Evolutionary conservation across 768 basidiomycete species (phyloP).

Genomic region (Termitomyces sp.): DNA sequence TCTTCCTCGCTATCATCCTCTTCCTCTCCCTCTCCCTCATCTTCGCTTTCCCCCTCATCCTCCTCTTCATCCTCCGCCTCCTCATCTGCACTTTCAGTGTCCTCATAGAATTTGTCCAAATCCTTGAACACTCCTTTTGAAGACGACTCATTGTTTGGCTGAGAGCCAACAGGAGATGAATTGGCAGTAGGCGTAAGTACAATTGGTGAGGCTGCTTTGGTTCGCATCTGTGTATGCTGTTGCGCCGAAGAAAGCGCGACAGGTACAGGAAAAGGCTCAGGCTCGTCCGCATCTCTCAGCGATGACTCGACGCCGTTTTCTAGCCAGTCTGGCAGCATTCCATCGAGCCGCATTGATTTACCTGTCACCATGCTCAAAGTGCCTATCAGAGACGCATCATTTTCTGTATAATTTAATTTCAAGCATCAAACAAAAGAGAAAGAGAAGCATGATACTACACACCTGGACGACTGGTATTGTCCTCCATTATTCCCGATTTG

Average conservation of each 20-base stretch:
- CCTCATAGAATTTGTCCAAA: conserved; percentile 74
- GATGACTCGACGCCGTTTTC: conserved; percentile 78
- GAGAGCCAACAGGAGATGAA: conserved; percentile 37
- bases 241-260: conserved; percentile 35
- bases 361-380: conserved; percentile 60
- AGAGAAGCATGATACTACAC: background rate
- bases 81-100: conserved; percentile 25
- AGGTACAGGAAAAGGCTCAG: conserved; percentile 29
- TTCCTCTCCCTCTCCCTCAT: conserved; percentile 18
- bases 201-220: conserved; percentile 35
- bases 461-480: conserved; percentile 30
- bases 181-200: conserved; percentile 50
- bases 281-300: conserved; percentile 65
- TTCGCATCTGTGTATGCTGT: conserved; percentile 4
- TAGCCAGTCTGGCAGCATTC: conserved; percentile 75
- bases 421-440: background rate
- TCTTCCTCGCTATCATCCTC: conserved; percentile 9
- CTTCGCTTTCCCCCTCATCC: conserved; percentile 20
- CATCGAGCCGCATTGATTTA: conserved; percentile 45
- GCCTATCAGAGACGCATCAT: conserved; percentile 47
- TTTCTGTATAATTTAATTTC: conserved; percentile 19
- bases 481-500: conserved; percentile 44
- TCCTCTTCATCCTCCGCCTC: conserved; percentile 21
- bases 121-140: conserved; percentile 48
- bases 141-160: conserved; percentile 24